Evolutionary conservation across 306 rosid genomes (phyloP).

Genomic region (Clitoria ternatea): DNA sequence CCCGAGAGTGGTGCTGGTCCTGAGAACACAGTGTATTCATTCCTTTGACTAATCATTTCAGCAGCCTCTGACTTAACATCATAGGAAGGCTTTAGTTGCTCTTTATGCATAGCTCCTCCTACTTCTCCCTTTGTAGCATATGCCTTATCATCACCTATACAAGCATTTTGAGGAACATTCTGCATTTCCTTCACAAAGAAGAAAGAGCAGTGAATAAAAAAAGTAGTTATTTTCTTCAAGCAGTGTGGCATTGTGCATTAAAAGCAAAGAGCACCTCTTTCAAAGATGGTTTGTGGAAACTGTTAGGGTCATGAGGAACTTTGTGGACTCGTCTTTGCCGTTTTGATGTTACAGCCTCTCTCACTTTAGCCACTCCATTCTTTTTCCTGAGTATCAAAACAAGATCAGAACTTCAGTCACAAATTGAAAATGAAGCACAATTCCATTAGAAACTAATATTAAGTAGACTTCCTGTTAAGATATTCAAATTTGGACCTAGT

Average conservation of each 20-base stretch:
- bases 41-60: slow-evolving; percentile 21
- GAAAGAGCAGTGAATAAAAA: slow-evolving; percentile 14
- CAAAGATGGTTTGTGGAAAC: slow-evolving; percentile 28
- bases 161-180: slow-evolving; percentile 34
- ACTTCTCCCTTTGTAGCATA: slow-evolving; percentile 35
- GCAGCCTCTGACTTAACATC: slow-evolving; percentile 56
- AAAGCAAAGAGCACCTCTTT: slow-evolving; percentile 55
- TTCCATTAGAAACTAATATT: slow-evolving; percentile 5
- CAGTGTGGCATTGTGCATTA: neutral
- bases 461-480: neutral
- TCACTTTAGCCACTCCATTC: slow-evolving; percentile 32
- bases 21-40: slow-evolving; percentile 40
- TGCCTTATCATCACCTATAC: slow-evolving; percentile 29
- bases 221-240: slow-evolving; percentile 5
- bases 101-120: slow-evolving; percentile 39
- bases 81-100: slow-evolving; percentile 33
- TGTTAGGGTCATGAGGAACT: slow-evolving; percentile 44
- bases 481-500: neutral
- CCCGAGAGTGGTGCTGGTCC: slow-evolving; percentile 53
- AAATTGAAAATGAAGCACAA: neutral
- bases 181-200: slow-evolving; percentile 46
- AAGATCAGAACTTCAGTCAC: slow-evolving; percentile 13
- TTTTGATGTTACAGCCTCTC: slow-evolving; percentile 49
- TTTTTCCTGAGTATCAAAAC: slow-evolving; percentile 72
- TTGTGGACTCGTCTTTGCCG: slow-evolving; percentile 56